phyloP scores from a whole-genome alignment of 192 early-diverging fungal species.

The Coemansia sp. region DNA sequence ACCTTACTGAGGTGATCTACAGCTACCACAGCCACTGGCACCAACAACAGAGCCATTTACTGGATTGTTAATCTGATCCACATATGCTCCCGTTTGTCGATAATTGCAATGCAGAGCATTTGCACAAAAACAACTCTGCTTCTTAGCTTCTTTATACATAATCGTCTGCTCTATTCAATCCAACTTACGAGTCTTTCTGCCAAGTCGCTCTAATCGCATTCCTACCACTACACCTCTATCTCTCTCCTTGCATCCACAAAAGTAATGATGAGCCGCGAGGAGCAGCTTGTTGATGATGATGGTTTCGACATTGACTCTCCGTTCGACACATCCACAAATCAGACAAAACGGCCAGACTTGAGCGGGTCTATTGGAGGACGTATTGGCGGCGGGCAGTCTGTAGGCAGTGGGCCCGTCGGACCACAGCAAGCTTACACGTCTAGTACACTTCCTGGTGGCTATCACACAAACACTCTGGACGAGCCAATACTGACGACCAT shows the following conservation, averaged over 20 bases:
- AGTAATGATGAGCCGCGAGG: constrained; percentile 33
- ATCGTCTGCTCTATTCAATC: background rate
- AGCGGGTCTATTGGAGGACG: constrained; percentile 51
- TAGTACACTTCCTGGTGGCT: constrained; percentile 46
- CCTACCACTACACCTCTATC: background rate
- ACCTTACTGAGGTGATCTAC: background rate
- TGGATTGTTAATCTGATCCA: background rate
- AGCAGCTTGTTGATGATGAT: constrained; percentile 52
- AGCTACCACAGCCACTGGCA: background rate
- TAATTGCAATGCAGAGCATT: background rate
- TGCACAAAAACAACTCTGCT: background rate
- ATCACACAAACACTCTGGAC: constrained; percentile 79
- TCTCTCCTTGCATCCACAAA: background rate
- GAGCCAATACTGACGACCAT: constrained; percentile 92
- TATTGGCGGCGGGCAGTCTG: constrained; percentile 12
- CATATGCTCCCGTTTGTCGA: background rate
- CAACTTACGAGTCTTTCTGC: background rate
- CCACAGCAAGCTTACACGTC: constrained; percentile 42
- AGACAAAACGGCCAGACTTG: constrained; percentile 40
- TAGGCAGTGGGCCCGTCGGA: constrained; percentile 14
- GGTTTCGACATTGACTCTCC: constrained; percentile 36
- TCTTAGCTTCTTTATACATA: background rate
- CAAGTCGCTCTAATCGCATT: background rate
- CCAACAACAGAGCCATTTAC: background rate
- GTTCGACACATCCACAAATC: constrained; percentile 17